A percentile compares a stretch with the other conserved stretches of the same genome.
phyloP scores from a whole-genome alignment of 2,329 filamentous ascomycete genomes.

The Fusarium phyllophilum region DNA sequence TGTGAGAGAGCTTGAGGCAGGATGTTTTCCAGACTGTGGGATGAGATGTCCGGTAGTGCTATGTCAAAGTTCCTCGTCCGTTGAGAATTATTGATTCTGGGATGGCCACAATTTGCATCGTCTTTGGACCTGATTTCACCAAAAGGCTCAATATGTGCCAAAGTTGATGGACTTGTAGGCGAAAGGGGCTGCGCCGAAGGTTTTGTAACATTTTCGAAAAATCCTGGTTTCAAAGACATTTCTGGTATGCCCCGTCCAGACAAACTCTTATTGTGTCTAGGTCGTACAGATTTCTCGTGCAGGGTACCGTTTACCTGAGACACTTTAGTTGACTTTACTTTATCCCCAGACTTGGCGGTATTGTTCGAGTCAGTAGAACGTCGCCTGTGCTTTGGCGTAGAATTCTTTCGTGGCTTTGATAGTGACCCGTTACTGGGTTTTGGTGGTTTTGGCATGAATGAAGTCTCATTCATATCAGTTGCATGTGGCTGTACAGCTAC shows the following conservation, averaged over 20 bases:
- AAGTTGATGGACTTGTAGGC: background rate
- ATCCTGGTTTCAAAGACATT: conserved; percentile 49
- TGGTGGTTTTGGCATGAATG: background rate
- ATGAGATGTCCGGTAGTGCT: background rate
- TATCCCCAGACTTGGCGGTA: conserved; percentile 43
- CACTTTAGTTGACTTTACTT: conserved; percentile 44
- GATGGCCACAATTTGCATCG: conserved; percentile 19
- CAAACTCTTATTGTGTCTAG: conserved; percentile 43
- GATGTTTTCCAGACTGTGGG: conserved; percentile 41
- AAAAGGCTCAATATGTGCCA: background rate
- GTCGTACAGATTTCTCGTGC: conserved; percentile 50
- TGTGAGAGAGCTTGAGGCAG: conserved; percentile 67
- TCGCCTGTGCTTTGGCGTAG: conserved; percentile 45
- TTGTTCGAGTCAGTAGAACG: conserved; percentile 48
- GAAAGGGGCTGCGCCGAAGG: conserved; percentile 27
- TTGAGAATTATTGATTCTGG: conserved; percentile 33
- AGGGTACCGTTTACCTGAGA: conserved; percentile 45
- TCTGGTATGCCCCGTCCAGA: conserved; percentile 48
- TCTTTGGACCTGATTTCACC: conserved; percentile 35
- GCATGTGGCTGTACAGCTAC: background rate
- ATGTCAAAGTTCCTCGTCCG: background rate
- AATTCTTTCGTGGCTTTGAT: conserved; percentile 15
- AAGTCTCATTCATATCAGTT: conserved; percentile 1
- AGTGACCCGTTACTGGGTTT: conserved; percentile 23
- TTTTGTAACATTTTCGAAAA: conserved; percentile 53